Evolutionary conservation across 179 eudicot species (phyloP), one percentile per base, ranked within the genome.

Genomic region (Sideroxylon spinosum): DNA sequence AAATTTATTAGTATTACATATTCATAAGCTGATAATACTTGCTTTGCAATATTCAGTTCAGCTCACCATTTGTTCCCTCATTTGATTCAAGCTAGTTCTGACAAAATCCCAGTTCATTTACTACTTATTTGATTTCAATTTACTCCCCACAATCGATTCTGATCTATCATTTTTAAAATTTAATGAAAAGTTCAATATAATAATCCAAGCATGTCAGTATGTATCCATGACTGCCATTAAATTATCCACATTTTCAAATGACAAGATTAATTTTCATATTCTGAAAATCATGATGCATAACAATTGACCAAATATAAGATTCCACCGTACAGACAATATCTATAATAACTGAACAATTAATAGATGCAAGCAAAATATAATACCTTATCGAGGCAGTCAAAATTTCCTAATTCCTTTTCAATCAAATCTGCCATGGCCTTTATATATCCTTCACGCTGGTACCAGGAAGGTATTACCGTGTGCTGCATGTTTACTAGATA

Each of bases 401-500:
- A 95, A 29, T 83, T 87, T 76, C 56, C 75, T 56, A 95, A 68
- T 83, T 95, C 98, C 70, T 85, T 87, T 84, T 88, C 94, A 73
- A 95, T 95, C 82, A 95, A 83, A 87, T 89, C 86, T 48, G 91
- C 90, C 99, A 95, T 95, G 79, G 99, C 91, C 83, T 93, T 92
- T 50, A 91, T 88, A 75, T 95, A 95, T 76, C 99, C 99, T 87
- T 90, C 98, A 69, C 99, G 97, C 80, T 95, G 99, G 84, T 95
- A 95, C 99, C 99, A 95, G 79, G 99, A 95, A 78, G 98, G 98
- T 69, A 95, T 95, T 9, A 95, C 99, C 29, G 99, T 93, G 86
- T 93, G 98, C 82, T 93, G 96, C 98, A 95, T 95, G 87, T 90
- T 93, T 26, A 91, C 97, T 28, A 95, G 91, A 81, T 95, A 93